Evolutionary conservation across 768 basidiomycete species (phyloP).

Genomic region (Xerocomellus chrysenteron): DNA sequence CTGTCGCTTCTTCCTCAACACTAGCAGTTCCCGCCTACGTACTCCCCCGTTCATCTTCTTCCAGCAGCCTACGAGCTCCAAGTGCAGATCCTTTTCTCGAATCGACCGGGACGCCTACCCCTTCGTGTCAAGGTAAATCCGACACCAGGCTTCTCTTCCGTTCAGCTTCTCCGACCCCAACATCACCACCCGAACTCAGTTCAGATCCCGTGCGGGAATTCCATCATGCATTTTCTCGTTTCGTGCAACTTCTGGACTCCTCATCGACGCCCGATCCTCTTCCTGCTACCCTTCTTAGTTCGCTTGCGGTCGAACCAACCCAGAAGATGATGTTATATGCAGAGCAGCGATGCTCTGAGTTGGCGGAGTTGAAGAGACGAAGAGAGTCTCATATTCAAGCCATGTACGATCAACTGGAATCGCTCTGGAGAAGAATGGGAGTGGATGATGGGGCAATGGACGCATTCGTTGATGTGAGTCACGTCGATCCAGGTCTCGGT

Average conservation of each 20-base stretch:
- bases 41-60: slow-evolving; percentile 47
- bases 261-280: slow-evolving; percentile 24
- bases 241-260: slow-evolving; percentile 57
- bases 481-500: neutral
- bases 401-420: slow-evolving; percentile 92
- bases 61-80: slow-evolving; percentile 20
- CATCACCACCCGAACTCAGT: slow-evolving; percentile 8
- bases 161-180: slow-evolving; percentile 18
- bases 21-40: slow-evolving; percentile 37
- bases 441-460: slow-evolving; percentile 81
- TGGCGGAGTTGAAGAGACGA: slow-evolving; percentile 70
- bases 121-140: slow-evolving; percentile 39
- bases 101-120: slow-evolving; percentile 46
- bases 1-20: slow-evolving; percentile 37
- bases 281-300: slow-evolving; percentile 25
- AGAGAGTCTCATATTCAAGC: slow-evolving; percentile 86
- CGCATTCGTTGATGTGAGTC: slow-evolving; percentile 75
- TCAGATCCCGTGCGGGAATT: slow-evolving; percentile 39
- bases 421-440: slow-evolving; percentile 85
- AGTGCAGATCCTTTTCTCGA: slow-evolving; percentile 29
- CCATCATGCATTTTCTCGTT: slow-evolving; percentile 58
- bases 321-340: slow-evolving; percentile 75
- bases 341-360: slow-evolving; percentile 48
- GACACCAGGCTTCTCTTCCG: slow-evolving; percentile 37
- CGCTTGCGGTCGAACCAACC: slow-evolving; percentile 69